Evolutionary conservation across 1,284 basidiomycete species (phyloP), one percentile per base, ranked within the genome.

Genomic region (Rhodotorula sp.): DNA sequence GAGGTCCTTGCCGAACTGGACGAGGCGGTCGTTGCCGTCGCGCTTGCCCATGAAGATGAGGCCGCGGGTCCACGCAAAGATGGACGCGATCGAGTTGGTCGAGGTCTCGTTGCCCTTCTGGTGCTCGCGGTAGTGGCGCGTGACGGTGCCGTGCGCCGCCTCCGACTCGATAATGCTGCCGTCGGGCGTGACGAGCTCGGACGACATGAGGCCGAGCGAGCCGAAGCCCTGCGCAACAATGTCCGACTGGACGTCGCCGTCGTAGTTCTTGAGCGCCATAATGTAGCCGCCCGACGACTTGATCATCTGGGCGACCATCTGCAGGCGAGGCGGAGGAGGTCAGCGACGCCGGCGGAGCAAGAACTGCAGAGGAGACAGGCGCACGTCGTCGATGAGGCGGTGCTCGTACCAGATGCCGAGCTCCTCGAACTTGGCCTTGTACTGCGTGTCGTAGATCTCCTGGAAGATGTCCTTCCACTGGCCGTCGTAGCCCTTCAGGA

Each of bases 11-110:
- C 91, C 93, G 83, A 97, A 99, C 61, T 83, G 82, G 69, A 85
- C 84, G 57, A 99, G 88, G 58, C 86, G 85, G 49, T 88, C 87
- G 81, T 97, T 98, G 59, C 84, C 84, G 82, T 99, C 96, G 48
- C 97, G 86, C 85, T 93, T 94, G 77, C 94, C 96, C 74, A 96
- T 90, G 16, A 52, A 66, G 49, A 62, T 58, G 49, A 97, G 86
- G 2, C 96, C 96, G 63, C 97, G 89, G 23, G 96, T 99, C 96
- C 96, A 99, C 19, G 96, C 96, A 80, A 96, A 99, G 85, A 99
- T 98, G 69, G 92, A 95, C 55, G 96, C 96, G 77, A 98, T 94
- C 50, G 94, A 94, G 88, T 98, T 98, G 71, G 96, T 99, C 72
- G 91, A 93, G 21, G 93, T 97, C 84, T 97, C 93, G 75, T 91